Evolutionary conservation across 2,329 filamentous ascomycete genomes (phyloP).

Genomic region (Nothophaeocryptopus gaeumannii): DNA sequence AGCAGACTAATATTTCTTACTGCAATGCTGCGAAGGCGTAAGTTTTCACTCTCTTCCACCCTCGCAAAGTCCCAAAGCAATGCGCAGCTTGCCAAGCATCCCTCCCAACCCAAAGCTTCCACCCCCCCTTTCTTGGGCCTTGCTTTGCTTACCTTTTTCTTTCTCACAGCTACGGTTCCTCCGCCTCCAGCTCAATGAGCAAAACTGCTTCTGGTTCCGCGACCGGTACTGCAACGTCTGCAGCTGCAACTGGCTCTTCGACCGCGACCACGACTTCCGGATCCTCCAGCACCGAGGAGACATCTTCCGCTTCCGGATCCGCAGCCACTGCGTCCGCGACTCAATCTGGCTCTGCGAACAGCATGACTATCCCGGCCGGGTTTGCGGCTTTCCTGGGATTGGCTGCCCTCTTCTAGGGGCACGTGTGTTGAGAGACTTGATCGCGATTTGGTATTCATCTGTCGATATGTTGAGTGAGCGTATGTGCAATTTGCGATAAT

Average conservation of each 20-base stretch:
- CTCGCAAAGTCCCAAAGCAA: too few species aligned
- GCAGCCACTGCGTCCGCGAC: constrained; percentile 4
- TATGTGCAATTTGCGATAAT: neutral
- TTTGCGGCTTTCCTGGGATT: constrained; percentile 22
- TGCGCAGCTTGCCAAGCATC: neutral
- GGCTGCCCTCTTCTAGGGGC: constrained; percentile 15
- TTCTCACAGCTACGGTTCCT: constrained; percentile 9
- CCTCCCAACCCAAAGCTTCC: neutral
- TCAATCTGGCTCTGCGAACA: constrained; percentile 10
- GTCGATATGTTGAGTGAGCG: neutral
- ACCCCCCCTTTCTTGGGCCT: neutral
- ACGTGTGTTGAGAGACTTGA: neutral
- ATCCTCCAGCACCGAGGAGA: constrained; percentile 4
- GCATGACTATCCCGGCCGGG: constrained; percentile 14
- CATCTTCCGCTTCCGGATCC: constrained; percentile 7
- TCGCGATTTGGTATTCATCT: neutral
- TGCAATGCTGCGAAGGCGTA: constrained; percentile 36
- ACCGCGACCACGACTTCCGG: constrained; percentile 2
- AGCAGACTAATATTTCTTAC: constrained; percentile 36
- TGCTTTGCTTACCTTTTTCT: neutral
- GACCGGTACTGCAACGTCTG: constrained; percentile 41
- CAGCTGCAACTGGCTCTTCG: constrained; percentile 9
- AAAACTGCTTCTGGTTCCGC: constrained; percentile 50
- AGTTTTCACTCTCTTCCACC: constrained; percentile 11
- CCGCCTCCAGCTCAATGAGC: constrained; percentile 46